These are phyloP conservation scores for Euphorbia celastroides DNA, from an alignment of 441 rosid genomes.

Conservation along the genomic window DNA sequence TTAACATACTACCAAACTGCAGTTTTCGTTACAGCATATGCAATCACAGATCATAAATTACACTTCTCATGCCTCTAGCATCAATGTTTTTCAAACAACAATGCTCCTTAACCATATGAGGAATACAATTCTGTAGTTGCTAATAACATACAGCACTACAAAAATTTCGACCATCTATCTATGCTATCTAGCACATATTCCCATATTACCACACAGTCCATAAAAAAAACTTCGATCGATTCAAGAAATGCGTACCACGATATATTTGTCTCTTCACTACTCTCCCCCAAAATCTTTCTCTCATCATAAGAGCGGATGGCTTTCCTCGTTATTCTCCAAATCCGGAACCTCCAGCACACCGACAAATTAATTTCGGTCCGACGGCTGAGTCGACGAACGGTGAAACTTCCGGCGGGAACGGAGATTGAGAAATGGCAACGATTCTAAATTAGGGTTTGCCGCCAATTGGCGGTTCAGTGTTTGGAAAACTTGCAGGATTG, in stretches of 20 bases:
- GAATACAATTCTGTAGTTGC: background rate
- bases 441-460: too few relatives aligned
- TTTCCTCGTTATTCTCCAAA: slow-evolving; percentile 70
- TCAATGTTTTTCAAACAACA: background rate
- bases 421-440: too few relatives aligned
- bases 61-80: background rate
- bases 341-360: slow-evolving; percentile 63
- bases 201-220: background rate
- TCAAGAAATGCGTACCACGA: slow-evolving; percentile 41
- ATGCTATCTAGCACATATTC: background rate
- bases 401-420: too few relatives aligned
- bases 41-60: background rate
- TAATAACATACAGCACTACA: background rate
- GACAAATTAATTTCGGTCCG: slow-evolving; percentile 54
- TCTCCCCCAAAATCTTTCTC: slow-evolving; percentile 65
- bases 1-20: background rate
- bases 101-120: background rate
- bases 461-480: too few relatives aligned
- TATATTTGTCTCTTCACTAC: slow-evolving; percentile 70
- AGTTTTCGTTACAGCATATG: background rate
- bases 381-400: too few relatives aligned
- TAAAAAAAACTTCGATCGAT: background rate
- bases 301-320: slow-evolving; percentile 58
- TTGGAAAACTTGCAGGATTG: too few relatives aligned
- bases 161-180: background rate